Evolutionary conservation across 2,329 filamentous ascomycete genomes (phyloP), one percentile per base, ranked within the genome.

Genomic region (Grosmannia serpens): DNA sequence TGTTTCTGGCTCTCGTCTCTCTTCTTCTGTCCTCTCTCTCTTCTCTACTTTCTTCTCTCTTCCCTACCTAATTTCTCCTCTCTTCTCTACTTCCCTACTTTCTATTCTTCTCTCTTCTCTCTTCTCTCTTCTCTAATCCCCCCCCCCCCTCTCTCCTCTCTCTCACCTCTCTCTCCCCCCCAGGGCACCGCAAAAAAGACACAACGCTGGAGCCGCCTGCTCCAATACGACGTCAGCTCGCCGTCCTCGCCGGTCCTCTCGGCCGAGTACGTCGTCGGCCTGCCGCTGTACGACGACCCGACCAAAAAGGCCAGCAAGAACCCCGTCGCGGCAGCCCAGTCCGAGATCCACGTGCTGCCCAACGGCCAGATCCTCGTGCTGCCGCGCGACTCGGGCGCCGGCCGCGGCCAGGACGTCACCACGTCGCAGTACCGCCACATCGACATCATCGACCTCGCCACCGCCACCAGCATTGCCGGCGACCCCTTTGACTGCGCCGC

Each of bases 371-470:
- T 89, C 70, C 74, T 89, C 10, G 72, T 89, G 6, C 74, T 90
- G 2, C 75, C 85, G 0, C 80, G 86, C 27, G 87, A 89, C 68
- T 80, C 77, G 0, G 73, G 71, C 53, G 77, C 77, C 20, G 87
- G 87, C 0, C 79, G 77, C 60, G 85, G 84, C 0, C 74, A 79
- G 64, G 70, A 71, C 3, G 69, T 73, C 7, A 75, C 79, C 0
- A 67, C 72, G 44, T 85, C 82, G 2, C 67, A 81, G 4, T 89
- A 89, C 70, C 80, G 86, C 55, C 84, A 88, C 61, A 79, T 83
- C 6, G 87, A 90, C 67, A 71, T 90, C 11, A 82, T 89, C 62
- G 84, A 87, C 66, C 80, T 89, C 55, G 74, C 75, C 15, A 67
- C 68, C 0, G 81, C 83, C 1, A 87, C 85, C 0, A 77, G 89